Evolutionary conservation across 441 rosid genomes (phyloP), one percentile per base, ranked within the genome.

Genomic region (Erodium moschatum): DNA sequence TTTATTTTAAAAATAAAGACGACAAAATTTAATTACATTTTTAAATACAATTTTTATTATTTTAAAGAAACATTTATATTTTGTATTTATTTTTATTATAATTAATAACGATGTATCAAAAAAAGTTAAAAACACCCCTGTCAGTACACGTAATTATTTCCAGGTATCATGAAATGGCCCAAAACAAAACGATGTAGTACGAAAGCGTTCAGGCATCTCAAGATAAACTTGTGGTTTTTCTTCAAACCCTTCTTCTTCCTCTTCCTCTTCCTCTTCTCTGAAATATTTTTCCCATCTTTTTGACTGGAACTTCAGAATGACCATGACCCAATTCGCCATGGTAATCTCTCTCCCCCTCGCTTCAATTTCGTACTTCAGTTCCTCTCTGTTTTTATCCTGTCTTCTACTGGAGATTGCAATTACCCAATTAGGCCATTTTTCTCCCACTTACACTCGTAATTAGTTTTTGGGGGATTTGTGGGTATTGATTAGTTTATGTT

Each of bases 271-370:
- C 31, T 29, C 31, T 29, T 29, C 31, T 29, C 31, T 29, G 31
- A 29, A 18, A 20, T 24, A 54, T 19, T 66, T 42, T 16, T 20
- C 8, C 8, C n/a, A n/a, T 0, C 44, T 15, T 0, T 69, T 62
- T 65, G 9, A 20, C 3, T 19, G 6, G 6, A 6, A 67, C 2
- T 6, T 1, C 58, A 48, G 12, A 70, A 77, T 74, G 80, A 77
- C 77, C 69, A 65, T 71, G 75, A 69, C 71, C 73, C 75, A 77
- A 67, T 77, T 77, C 66, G 69, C 77, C 13, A 73, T 77, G 80
- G 80, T 77, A 11, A 77, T 19, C 21, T 24, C 42, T 20, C 42
- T 35, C 66, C 48, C 19, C 31, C 0, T 29, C 67, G 33, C 4
- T 31, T 33, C 38, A 6, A 0, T 19, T 33, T 64, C 7, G 1